Evolutionary conservation across 2,329 filamentous ascomycete species (phyloP), one percentile per base, ranked within the genome.

Genomic region (Fusarium albidum): DNA sequence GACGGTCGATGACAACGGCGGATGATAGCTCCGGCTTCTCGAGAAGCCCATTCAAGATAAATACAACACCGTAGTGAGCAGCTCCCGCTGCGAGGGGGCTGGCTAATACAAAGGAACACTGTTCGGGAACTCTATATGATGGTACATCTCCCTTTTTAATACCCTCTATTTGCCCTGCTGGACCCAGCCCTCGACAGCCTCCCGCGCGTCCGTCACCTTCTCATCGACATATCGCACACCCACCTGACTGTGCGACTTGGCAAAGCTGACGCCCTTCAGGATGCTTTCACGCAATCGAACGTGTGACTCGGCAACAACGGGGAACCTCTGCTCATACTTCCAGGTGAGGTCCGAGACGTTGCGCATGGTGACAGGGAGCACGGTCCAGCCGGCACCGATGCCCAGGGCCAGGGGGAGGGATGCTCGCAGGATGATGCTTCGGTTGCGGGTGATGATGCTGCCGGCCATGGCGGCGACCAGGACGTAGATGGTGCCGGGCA

Each of bases 391-490:
- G 50, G 92, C 90, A 49, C 87, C 87, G 59, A 96, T 78, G 63
- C 93, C 95, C 35, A 97, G 85, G 15, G 88, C 87, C 42, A 94
- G 75, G 10, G 95, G 95, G 3, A 90, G 82, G 3, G 87, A 80
- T 47, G 88, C 87, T 64, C 95, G 87, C 47, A 99, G 79, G 58
- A 96, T 73, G 59, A 98, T 82, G 74, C 90, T 93, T 66, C 94
- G 87, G 80, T 96, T 96, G 59, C 94, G 87, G 49, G 91, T 86
- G 49, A 97, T 80, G 72, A 99, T 98, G 74, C 87, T 92, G 65
- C 94, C 95, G 29, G 95, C 91, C 93, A 99, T 97, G 67, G 91
- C 88, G 34, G 93, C 89, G 40, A 99, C 93, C 26, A 97, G 84
- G 39, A 98, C 92, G 77, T 98, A 98, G 64, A 98, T 86, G 54